Conservation (phyloP, 2,329 filamentous ascomycete genomes). For the Cordyceps sp. region DNA sequence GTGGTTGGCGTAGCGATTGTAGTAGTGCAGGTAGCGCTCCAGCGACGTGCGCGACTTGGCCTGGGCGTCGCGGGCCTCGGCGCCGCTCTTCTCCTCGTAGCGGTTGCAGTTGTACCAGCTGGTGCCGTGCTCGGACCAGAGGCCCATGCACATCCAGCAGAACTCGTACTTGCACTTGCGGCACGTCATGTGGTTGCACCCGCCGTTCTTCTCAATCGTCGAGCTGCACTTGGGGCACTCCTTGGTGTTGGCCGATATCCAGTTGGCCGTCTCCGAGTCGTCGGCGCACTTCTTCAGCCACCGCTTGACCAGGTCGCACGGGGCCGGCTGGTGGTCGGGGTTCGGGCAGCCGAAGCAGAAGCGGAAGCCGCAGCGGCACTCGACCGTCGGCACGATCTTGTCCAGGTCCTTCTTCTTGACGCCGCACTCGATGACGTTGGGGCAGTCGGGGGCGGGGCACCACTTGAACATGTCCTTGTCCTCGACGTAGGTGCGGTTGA, state of each 20-base stretch:
- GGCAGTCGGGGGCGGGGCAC: slow-evolving; percentile 96
- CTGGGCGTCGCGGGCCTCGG: slow-evolving; percentile 80
- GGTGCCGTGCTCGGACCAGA: slow-evolving; percentile 96
- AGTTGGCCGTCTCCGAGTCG: slow-evolving; percentile 95
- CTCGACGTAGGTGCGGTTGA: slow-evolving; percentile 91
- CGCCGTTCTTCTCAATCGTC: slow-evolving; percentile 97
- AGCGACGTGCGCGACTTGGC: slow-evolving; percentile 78
- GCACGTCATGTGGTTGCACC: slow-evolving; percentile 97
- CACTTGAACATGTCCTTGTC: slow-evolving; percentile 92
- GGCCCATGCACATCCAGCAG: slow-evolving; percentile 99
- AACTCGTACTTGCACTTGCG: slow-evolving; percentile 93
- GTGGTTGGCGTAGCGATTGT: slow-evolving; percentile 97
- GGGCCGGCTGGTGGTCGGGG: slow-evolving; percentile 82
- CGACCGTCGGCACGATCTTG: slow-evolving; percentile 76
- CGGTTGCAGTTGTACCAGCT: slow-evolving; percentile 99
- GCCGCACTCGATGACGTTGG: slow-evolving; percentile 76
- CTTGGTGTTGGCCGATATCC: slow-evolving; percentile 98
- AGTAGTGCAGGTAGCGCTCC: slow-evolving; percentile 96
- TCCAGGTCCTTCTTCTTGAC: slow-evolving; percentile 79
- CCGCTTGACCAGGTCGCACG: slow-evolving; percentile 77
- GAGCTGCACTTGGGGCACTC: slow-evolving; percentile 93
- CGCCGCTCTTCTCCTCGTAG: slow-evolving; percentile 88
- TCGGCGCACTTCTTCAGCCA: slow-evolving; percentile 99
- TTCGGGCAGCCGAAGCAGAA: slow-evolving; percentile 95
- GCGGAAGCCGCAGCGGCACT: slow-evolving; percentile 65